Evolutionary conservation across 805 yeast species (phyloP), one percentile per base, ranked within the genome.

Genomic region (Starmera amethionina): DNA sequence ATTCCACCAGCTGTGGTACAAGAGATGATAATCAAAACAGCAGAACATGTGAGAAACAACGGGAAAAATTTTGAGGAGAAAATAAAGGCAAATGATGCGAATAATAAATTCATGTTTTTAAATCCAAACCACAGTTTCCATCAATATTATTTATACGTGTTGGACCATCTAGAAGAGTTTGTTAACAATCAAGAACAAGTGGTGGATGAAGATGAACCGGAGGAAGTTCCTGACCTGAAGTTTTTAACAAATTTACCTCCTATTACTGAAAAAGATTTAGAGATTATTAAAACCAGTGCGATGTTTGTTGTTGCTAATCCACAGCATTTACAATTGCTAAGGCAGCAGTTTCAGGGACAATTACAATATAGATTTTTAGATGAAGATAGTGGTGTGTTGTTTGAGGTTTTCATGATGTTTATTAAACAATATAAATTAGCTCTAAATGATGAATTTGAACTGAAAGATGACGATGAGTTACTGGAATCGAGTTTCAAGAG

Each of bases 271-370:
- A 62, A 69, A 28, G 96, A 88, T 55, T 59, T 82, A 25, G 82
- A 81, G 25, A 65, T 82, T 10, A 70, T 90, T 34, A 82, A 84
- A 54, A 51, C 77, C 3, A 75, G 89, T 1, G 96, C 97, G 0
- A 67, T 75, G 40, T 77, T 72, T 50, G 75, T 75, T 1, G 84
- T 87, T 1, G 55, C 66, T 14, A 78, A 84, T 51, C 85, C 85
- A 1, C 59, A 61, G 2, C 55, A 52, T 22, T 22, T 22, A 22
- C 27, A 22, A 22, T 22, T 22, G 27, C 27, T 22, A 5, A 22
- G 27, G 27, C 27, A 22, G 27, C 27, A 22, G 6, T 22, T 22
- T 8, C 27, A 22, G 9, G 27, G 27, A 22, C 27, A 22, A 22
- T 22, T 68, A 3, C 86, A 81, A 52, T 84, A 84, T 59, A 85